Evolutionary conservation across 1,284 basidiomycete species (phyloP), one percentile per base, ranked within the genome.

Genomic region (Cutaneotrichosporon dermatis): DNA sequence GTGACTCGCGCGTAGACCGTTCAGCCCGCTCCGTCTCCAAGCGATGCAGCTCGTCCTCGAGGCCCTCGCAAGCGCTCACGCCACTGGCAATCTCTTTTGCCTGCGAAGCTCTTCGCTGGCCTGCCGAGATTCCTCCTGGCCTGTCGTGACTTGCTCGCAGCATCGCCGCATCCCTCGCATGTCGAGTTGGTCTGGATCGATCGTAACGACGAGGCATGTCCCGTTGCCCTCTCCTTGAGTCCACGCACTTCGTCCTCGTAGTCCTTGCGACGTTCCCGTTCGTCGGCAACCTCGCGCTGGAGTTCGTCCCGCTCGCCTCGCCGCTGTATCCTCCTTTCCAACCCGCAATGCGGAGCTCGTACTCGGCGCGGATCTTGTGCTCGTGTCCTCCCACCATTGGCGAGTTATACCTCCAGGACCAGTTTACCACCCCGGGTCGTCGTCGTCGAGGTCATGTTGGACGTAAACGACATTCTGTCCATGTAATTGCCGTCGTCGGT

Each of bases 271-370:
- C 72, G 61, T 39, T 70, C 70, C 54, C 59, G 61, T 54, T 71
- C 73, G 50, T 63, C 60, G 8, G 59, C 54, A 16, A 71, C 64
- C 34, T 63, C 64, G 25, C 75, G 66, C 50, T 58, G 61, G 35
- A 72, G 63, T n/a, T 78, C 75, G 33, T 74, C 72, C 46, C 72
- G 64, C 55, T 78, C 74, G 34, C 55, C 63, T 78, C 76, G 33
- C 62, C 8, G 55, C 56, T 61, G 61, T 16, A 71, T 42, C 34
- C 69, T 69, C 39, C 75, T 63, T 61, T 78, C 76, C 57, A 79
- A 64, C 2, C 88, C 90, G 91, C 89, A 60, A 98, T 87, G 79
- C 88, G 90, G 77, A 85, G 89, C 76, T 98, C 95, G 78, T 97
- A 97, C 46, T 96, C 93, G 54, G 86, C 80, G 63, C 86, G 80